Evolutionary conservation across 2,329 filamentous ascomycete species (phyloP).

Genomic region (Tolypocladium album): DNA sequence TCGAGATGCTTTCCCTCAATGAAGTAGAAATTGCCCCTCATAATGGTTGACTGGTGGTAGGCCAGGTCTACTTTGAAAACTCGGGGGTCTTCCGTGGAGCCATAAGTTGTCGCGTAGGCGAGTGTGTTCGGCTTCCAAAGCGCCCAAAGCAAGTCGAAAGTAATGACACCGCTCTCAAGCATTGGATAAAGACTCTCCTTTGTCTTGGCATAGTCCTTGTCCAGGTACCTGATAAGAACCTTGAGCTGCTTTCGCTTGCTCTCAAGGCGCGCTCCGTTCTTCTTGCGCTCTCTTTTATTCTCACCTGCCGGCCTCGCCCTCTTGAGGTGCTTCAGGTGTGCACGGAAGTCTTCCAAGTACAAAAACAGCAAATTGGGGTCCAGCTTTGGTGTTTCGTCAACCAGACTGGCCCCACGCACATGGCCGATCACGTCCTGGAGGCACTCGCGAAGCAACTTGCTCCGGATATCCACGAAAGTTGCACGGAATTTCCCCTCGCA

Average conservation of each 20-base stretch:
- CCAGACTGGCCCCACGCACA: slow-evolving; percentile 53
- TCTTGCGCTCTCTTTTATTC: slow-evolving; percentile 47
- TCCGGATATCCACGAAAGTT: slow-evolving; percentile 77
- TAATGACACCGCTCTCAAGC: slow-evolving; percentile 72
- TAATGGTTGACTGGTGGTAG: slow-evolving; percentile 56
- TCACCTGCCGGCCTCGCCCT: slow-evolving; percentile 36
- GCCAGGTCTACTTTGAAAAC: slow-evolving; percentile 75
- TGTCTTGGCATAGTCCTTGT: slow-evolving; percentile 66
- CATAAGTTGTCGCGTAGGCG: slow-evolving; percentile 68
- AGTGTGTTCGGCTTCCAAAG: slow-evolving; percentile 81
- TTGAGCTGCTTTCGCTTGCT: slow-evolving; percentile 57
- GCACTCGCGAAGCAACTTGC: slow-evolving; percentile 62
- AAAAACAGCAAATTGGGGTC: slow-evolving; percentile 63
- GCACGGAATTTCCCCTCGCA: slow-evolving; percentile 69
- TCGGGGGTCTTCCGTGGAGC: slow-evolving; percentile 62
- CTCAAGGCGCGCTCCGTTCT: slow-evolving; percentile 45
- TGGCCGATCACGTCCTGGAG: slow-evolving; percentile 28
- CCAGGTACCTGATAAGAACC: slow-evolving; percentile 64
- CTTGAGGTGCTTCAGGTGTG: slow-evolving; percentile 53
- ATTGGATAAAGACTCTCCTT: slow-evolving; percentile 74
- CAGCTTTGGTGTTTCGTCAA: slow-evolving; percentile 66
- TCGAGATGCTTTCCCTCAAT: slow-evolving; percentile 75
- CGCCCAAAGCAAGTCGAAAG: slow-evolving; percentile 81
- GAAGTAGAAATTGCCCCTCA: slow-evolving; percentile 64
- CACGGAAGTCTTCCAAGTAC: slow-evolving; percentile 67